phyloP scores from a whole-genome alignment of 192 early-diverging fungal species.

The Jimgerdemannia flammicorona region DNA sequence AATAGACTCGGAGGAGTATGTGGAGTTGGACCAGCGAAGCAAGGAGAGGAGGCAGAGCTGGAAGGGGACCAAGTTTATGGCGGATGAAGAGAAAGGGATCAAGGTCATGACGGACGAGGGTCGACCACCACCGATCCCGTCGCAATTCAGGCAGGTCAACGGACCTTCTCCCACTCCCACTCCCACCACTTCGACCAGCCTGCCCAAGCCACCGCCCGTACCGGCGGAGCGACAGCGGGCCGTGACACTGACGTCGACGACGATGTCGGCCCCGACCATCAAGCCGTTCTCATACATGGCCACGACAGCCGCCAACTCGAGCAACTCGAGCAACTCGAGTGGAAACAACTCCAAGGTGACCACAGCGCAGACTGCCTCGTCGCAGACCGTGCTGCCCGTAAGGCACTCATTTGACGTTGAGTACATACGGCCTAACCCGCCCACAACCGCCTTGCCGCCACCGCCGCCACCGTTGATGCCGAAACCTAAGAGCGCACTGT shows the following conservation, averaged over 20 bases:
- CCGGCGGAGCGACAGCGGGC: slow-evolving; percentile 6
- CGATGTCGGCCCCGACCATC: not conserved
- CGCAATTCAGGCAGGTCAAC: not conserved
- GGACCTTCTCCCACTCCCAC: not conserved
- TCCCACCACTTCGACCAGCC: not conserved
- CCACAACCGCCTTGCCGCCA: not conserved
- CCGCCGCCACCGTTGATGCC: not conserved
- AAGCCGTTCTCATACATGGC: not conserved
- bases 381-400: not conserved
- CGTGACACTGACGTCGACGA: not conserved
- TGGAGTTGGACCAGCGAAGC: not conserved
- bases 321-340: not conserved
- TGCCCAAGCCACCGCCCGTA: slow-evolving; percentile 9
- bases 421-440: not conserved
- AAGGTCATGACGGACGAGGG: slow-evolving; percentile 6
- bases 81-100: not conserved
- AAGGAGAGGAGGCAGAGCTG: slow-evolving; percentile 1
- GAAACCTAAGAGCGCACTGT: not conserved
- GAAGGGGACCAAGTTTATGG: not conserved
- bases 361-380: not conserved
- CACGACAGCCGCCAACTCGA: not conserved
- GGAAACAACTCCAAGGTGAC: not conserved
- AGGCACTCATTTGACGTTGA: not conserved
- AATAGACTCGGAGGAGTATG: not conserved
- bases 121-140: not conserved